Evolutionary conservation across 139 green algal species (phyloP).

Genomic region (Deuterostichococcus epilithicus): DNA sequence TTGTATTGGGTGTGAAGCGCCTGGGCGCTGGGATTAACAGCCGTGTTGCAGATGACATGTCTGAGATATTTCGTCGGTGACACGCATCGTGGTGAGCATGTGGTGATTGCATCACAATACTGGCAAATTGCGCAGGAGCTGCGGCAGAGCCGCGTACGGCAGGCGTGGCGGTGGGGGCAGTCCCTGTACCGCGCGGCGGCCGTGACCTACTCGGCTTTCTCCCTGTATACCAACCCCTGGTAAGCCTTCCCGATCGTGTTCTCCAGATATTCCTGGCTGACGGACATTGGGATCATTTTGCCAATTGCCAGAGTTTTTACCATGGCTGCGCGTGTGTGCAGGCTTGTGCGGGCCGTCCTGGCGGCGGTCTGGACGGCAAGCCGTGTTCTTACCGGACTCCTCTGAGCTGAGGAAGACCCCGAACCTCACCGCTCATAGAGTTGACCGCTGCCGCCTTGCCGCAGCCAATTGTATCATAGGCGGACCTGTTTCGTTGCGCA

Average conservation of each 20-base stretch:
- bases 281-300: no score
- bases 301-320: no score
- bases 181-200: constrained; percentile 35
- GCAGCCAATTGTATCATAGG: no score
- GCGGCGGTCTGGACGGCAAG: constrained; percentile 38
- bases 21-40: no score
- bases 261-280: no score
- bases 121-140: constrained; percentile 27
- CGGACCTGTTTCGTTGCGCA: no score
- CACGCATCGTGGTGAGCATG: neutral
- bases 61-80: neutral
- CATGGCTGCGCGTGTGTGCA: no score
- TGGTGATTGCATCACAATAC: neutral
- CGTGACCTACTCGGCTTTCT: constrained; percentile 43
- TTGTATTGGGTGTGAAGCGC: no score
- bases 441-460: no score
- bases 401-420: no score
- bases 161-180: constrained; percentile 40
- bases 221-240: constrained; percentile 53
- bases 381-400: constrained; percentile 12
- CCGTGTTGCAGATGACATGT: neutral
- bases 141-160: constrained; percentile 29
- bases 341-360: constrained; percentile 44
- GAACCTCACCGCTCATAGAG: no score
- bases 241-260: no score